A percentile compares a stretch with the other conserved stretches of the same genome.
These are phyloP conservation scores for Puccinia sorghi DNA, from an alignment of 1,284 basidiomycete genomes.

Conservation along the genomic window DNA sequence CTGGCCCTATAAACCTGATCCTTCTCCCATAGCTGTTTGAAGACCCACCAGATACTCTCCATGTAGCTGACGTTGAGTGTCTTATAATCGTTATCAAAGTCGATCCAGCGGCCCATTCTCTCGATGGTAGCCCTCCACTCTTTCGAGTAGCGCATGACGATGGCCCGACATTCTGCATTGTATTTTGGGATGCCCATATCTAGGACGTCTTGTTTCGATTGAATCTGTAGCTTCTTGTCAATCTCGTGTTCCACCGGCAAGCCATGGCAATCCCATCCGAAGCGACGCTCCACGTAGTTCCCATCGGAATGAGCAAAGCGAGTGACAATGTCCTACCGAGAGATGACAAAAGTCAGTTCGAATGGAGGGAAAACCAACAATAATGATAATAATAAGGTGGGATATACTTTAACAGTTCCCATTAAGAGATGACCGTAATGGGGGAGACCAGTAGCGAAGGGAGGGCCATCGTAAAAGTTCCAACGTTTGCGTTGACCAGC, in stretches of 20 bases:
- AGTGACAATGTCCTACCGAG: constrained; percentile 82
- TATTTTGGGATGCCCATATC: constrained; percentile 95
- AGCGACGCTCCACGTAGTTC: constrained; percentile 88
- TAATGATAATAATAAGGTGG: neutral
- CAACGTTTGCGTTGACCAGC: constrained; percentile 38
- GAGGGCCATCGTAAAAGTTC: constrained; percentile 92
- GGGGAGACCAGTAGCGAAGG: constrained; percentile 94
- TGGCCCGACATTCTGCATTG: constrained; percentile 93
- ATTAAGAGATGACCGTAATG: constrained; percentile 80
- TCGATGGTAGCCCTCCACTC: constrained; percentile 96
- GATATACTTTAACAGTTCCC: constrained; percentile 80
- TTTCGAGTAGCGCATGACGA: constrained; percentile 94
- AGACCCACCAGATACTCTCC: constrained; percentile 99
- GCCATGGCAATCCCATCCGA: constrained; percentile 99
- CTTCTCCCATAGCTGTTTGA: constrained; percentile 86
- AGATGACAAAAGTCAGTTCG: constrained; percentile 9
- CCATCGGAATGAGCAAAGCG: constrained; percentile 92
- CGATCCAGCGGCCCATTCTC: constrained; percentile 99
- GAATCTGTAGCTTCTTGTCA: constrained; percentile 93
- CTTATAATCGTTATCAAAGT: constrained; percentile 99
- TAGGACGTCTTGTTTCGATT: constrained; percentile 88
- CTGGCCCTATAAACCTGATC: constrained; percentile 91
- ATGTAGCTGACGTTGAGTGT: constrained; percentile 91
- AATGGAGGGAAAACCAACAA: neutral
- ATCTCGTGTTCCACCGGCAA: constrained; percentile 99